Evolutionary conservation across 2,329 filamentous ascomycete genomes (phyloP), one percentile per base, ranked within the genome.

Genomic region (Ophiostoma ips): DNA sequence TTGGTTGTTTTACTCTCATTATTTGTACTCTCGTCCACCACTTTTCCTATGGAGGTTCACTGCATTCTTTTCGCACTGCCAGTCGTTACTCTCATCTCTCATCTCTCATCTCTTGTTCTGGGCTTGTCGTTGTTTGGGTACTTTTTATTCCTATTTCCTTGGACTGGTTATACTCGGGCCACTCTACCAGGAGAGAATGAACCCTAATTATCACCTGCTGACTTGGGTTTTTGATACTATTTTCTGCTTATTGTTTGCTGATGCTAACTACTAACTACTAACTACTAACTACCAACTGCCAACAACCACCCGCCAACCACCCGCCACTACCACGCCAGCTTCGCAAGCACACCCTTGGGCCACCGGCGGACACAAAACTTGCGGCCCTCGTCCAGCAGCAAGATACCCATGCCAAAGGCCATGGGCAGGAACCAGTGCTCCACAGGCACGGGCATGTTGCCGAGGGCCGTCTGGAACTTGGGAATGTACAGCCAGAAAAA

Each of bases 341-440:
- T 77, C 1, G 74, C 80, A 47, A 83, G 49, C 3, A 76, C 52
- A 0, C 80, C 72, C 2, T 66, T 59, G 0, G 81, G 81, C 65
- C 72, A 80, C 50, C 62, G 76, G 51, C 82, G 70, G 2, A 85
- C 75, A 19, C 65, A 64, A 49, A 67, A 81, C 62, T 87, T 86
- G 53, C 83, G 72, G 11, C 58, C 66, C 64, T 87, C 84, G 59
- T 88, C 83, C 16, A 85, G 60, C 10, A 79, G 58, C 47, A 87
- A 60, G 35, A 85, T 69, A 0, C 68, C 77, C 21, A 83, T 54
- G 0, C 84, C 85, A 62, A 88, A 87, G 0, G 79, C 73, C 61
- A 84, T 79, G 0, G 85, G 84, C 46, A 90, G 60, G 62, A 90
- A 88, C 76, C 81, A 90, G 59, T 88, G 71, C 62, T 84, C 83